phyloP scores from a whole-genome alignment of 306 rosid species.

The Prunus mume region DNA sequence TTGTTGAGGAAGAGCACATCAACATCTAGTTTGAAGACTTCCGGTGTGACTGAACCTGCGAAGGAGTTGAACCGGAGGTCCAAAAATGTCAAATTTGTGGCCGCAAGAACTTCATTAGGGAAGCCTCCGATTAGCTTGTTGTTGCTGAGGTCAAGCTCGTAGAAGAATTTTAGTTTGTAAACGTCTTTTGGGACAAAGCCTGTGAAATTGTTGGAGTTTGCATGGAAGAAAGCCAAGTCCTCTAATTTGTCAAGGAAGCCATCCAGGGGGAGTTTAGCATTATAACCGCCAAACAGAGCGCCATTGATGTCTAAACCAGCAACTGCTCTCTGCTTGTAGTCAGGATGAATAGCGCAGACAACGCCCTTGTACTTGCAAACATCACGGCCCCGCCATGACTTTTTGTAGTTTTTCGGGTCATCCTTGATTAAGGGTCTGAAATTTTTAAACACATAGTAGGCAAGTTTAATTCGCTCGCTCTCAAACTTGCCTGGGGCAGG shows the following conservation, averaged over 20 bases:
- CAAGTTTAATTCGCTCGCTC: conserved; percentile 24
- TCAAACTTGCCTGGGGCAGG: neutral
- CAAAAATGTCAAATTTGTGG: conserved; percentile 37
- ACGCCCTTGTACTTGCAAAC: conserved; percentile 31
- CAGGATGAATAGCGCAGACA: conserved; percentile 23
- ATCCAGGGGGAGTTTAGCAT: neutral
- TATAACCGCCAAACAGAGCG: neutral
- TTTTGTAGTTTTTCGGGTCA: conserved; percentile 10
- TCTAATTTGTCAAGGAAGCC: conserved; percentile 26
- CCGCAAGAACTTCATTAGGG: conserved; percentile 31
- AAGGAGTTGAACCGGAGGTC: conserved; percentile 64
- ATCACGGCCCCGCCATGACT: neutral
- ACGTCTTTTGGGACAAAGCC: conserved; percentile 17
- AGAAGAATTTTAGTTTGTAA: conserved; percentile 22
- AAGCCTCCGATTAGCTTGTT: conserved; percentile 36
- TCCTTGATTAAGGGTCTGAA: neutral
- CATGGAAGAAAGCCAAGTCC: conserved; percentile 64
- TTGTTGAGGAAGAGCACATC: conserved; percentile 74
- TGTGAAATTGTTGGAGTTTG: conserved; percentile 66
- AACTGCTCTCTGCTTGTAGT: neutral
- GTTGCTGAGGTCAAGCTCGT: conserved; percentile 78
- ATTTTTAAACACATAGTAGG: neutral
- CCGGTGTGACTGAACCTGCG: conserved; percentile 28
- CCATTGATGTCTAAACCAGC: conserved; percentile 61
- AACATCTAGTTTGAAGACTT: conserved; percentile 36